These are phyloP conservation scores for Aureobasidium sp. DNA, from an alignment of 2,329 filamentous ascomycete genomes.

Conservation along the genomic window DNA sequence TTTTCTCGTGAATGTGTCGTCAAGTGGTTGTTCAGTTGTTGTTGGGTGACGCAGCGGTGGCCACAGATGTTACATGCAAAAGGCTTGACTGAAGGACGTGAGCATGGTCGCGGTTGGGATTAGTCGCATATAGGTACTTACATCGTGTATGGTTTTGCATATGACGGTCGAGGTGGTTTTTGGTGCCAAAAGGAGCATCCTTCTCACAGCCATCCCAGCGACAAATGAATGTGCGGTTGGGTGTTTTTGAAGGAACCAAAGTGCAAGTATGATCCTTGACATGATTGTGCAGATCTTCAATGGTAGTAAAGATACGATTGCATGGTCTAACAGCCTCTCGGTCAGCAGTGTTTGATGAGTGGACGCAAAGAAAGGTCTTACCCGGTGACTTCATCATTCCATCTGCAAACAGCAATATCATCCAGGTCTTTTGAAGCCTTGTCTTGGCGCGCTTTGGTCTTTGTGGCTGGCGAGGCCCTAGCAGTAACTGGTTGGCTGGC, in stretches of 20 bases:
- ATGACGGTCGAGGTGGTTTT: slow-evolving; percentile 59
- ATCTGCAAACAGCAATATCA: slow-evolving; percentile 1
- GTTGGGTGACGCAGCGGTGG: slow-evolving; percentile 54
- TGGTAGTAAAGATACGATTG: slow-evolving; percentile 33
- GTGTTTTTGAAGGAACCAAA: slow-evolving; percentile 39
- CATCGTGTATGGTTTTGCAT: slow-evolving; percentile 57
- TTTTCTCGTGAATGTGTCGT: slow-evolving; percentile 61
- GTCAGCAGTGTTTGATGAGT: neutral
- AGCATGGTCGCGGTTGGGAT: neutral
- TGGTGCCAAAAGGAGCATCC: slow-evolving; percentile 49
- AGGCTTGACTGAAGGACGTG: slow-evolving; percentile 27
- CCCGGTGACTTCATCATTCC: slow-evolving; percentile 12
- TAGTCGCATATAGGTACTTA: neutral
- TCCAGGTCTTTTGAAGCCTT: slow-evolving; percentile 2
- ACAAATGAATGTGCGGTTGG: slow-evolving; percentile 44
- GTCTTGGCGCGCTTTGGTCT: neutral
- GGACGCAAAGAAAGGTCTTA: neutral
- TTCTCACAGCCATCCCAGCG: slow-evolving; percentile 52
- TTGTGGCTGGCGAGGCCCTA: neutral
- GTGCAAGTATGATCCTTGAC: slow-evolving; percentile 43
- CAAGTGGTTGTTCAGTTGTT: slow-evolving; percentile 61
- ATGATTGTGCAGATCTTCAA: slow-evolving; percentile 50
- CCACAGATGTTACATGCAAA: slow-evolving; percentile 37
- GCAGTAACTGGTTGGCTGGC: neutral
- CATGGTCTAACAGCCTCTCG: neutral